Evolutionary conservation across 768 basidiomycete genomes (phyloP).

Genomic region (Lanmaoa rubissima): DNA sequence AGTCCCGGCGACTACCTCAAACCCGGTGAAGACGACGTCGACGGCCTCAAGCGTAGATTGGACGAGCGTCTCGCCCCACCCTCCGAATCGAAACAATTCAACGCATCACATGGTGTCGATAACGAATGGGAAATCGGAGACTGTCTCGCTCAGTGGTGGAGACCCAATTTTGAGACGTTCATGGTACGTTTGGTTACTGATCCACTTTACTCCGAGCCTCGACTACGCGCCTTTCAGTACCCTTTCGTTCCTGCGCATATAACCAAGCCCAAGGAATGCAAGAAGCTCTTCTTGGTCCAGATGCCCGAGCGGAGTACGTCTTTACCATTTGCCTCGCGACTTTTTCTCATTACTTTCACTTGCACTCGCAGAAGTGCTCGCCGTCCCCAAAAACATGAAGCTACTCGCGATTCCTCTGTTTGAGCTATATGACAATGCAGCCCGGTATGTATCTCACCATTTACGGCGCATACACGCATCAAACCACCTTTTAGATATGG

Average conservation of each 20-base stretch:
- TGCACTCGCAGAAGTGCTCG: constrained; percentile 73
- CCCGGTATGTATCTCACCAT: constrained; percentile 48
- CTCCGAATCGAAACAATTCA: constrained; percentile 68
- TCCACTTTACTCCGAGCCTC: neutral
- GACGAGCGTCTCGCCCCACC: constrained; percentile 88
- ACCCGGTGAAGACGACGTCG: constrained; percentile 90
- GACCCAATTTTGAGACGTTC: constrained; percentile 98
- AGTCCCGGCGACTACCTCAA: constrained; percentile 99
- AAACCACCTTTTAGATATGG: constrained; percentile 56
- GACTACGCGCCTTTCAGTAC: constrained; percentile 51
- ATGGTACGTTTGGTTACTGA: constrained; percentile 61
- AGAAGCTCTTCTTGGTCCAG: constrained; percentile 92
- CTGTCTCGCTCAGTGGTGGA: constrained; percentile 97
- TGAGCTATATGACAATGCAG: constrained; percentile 96
- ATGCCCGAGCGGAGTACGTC: constrained; percentile 90
- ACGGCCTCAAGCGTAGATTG: constrained; percentile 85
- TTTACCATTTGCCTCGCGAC: neutral
- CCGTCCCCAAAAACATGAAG: constrained; percentile 99
- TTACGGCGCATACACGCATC: neutral
- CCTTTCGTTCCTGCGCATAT: constrained; percentile 95
- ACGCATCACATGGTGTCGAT: constrained; percentile 70
- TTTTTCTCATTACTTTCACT: neutral
- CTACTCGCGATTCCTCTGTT: constrained; percentile 94
- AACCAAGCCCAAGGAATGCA: constrained; percentile 97
- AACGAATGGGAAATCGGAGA: constrained; percentile 97